These are phyloP conservation scores for Sarocladiaceae sp. DNA, from an alignment of 2,329 filamentous ascomycete genomes.

Conservation along the genomic window DNA sequence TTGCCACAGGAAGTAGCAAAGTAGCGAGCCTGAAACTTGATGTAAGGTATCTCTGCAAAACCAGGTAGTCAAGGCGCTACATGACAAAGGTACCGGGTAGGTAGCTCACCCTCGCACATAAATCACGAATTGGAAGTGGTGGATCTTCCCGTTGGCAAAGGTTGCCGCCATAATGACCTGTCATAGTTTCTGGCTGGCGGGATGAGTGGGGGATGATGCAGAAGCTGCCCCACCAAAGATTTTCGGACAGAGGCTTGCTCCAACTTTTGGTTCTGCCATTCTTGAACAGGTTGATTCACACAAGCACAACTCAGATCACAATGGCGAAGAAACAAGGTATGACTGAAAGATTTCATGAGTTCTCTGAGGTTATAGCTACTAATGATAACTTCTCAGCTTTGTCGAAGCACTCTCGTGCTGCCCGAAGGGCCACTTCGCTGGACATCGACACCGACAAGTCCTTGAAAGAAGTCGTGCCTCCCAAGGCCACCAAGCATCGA, in stretches of 20 bases:
- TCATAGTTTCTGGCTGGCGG: too few relatives aligned
- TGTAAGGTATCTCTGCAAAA: too few relatives aligned
- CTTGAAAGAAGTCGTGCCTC: constrained; percentile 52
- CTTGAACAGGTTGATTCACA: not conserved
- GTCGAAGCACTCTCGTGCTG: constrained; percentile 67
- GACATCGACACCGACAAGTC: constrained; percentile 67
- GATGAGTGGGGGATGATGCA: not conserved
- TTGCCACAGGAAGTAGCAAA: too few relatives aligned
- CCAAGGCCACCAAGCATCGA: constrained; percentile 35
- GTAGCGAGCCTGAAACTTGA: too few relatives aligned
- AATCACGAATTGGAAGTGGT: too few relatives aligned
- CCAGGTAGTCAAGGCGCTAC: too few relatives aligned
- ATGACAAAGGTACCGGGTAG: too few relatives aligned
- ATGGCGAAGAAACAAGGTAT: constrained; percentile 27
- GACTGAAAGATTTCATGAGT: not conserved
- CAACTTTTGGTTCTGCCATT: not conserved
- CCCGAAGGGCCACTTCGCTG: constrained; percentile 64
- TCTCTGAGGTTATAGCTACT: constrained; percentile 6
- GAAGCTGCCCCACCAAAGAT: constrained; percentile 8
- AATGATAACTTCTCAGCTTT: constrained; percentile 38
- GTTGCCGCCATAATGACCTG: too few relatives aligned
- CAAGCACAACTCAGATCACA: constrained; percentile 9
- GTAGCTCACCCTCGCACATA: too few relatives aligned
- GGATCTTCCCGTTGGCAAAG: too few relatives aligned
- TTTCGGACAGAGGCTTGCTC: not conserved